Base-by-base conservation (phyloP, 1,139 yeast genomes). In the Suhomyces bribrorum region DNA sequence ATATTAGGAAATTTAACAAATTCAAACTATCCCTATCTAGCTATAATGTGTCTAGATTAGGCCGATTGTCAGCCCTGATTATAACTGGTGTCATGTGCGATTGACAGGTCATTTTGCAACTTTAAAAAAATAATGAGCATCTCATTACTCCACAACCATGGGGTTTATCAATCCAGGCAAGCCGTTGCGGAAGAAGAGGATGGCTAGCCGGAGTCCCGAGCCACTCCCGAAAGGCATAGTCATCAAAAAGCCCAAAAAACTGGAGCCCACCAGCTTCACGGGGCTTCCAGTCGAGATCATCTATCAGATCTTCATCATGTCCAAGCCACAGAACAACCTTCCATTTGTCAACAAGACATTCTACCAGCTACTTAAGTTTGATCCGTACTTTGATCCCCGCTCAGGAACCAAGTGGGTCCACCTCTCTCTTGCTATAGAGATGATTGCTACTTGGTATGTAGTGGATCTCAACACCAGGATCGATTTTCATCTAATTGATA, bases 201-300 rank as follows among this genome's bases (percentile, higher is more conserved):
- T n/a, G n/a, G n/a, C n/a, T n/a, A n/a, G n/a, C n/a, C n/a, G n/a
- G n/a, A n/a, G 15, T 5, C 26, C 20, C n/a, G n/a, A 22, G 13
- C 14, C 32, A 2, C 8, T 8, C 8, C 22, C 26, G n/a, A n/a
- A 27, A 17, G 13, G 27, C n/a, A n/a, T n/a, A n/a, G n/a, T n/a
- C n/a, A 13, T 15, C 25, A 34, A 26, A 22, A 30, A 20, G n/a
- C 31, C 32, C 26, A 26, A 12, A 14, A 27, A 26, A 12, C n/a
- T 16, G 7, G 29, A 14, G 12, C 33, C 29, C 34, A 44, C 47
- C 15, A 48, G 43, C 26, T 37, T 52, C 14, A 53, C 51, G 34
- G 41, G 50, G 14, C 49, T 71, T 13, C 76, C 77, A 1, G 36
- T 45, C 5, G 73, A 69, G 34, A 38, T 71, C 1, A 35, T 70